Evolutionary conservation across 163 green algal genomes (phyloP), one percentile per base, ranked within the genome.

Genomic region (Coccomyxa subellipsoidea): DNA sequence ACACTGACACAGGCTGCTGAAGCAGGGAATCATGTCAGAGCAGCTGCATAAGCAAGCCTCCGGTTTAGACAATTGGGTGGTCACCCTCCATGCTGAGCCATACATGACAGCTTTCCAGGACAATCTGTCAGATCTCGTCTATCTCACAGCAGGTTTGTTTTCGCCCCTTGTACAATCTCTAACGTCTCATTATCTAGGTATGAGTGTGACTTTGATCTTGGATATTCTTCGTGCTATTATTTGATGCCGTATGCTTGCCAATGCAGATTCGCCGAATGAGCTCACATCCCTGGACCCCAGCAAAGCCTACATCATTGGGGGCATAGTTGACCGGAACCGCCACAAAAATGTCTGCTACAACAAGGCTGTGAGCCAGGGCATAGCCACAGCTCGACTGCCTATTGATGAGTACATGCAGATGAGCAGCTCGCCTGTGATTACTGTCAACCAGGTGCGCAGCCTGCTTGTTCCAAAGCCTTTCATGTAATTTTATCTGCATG

Each of bases 291-390:
- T 94, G 35, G 79, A 92, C 21, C 40, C 76, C 6, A 70, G 72
- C 35, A 91, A 94, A 76, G 71, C 91, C 25, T 98, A 97, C 85
- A 93, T 98, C 81, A 92, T 98, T 23, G 95, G 95, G 0, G 95
- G 95, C 39, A 91, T 98, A 9, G 94, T 98, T 23, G 95, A 98
- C 89, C 85, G 93, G n/a, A 98, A 98, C 87, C 85, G 91, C 47
- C 87, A 96, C 89, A 97, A 97, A 79, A 75, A 83, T 35, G 75
- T 94, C 27, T 95, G 90, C 83, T 85, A 80, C 35, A 84, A 86
- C 23, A 89, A 88, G 69, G 91, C 92, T n/a, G 54, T 86, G 27
- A 78, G 82, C 38, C 84, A 91, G 79, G 92, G 90, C 37, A 90
- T 94, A 7, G 66, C 80, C 23, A 96, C 92, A 12, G 95, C 93